Evolutionary conservation across 2,329 filamentous ascomycete genomes (phyloP).

Genomic region (Hypoxylon sp.): DNA sequence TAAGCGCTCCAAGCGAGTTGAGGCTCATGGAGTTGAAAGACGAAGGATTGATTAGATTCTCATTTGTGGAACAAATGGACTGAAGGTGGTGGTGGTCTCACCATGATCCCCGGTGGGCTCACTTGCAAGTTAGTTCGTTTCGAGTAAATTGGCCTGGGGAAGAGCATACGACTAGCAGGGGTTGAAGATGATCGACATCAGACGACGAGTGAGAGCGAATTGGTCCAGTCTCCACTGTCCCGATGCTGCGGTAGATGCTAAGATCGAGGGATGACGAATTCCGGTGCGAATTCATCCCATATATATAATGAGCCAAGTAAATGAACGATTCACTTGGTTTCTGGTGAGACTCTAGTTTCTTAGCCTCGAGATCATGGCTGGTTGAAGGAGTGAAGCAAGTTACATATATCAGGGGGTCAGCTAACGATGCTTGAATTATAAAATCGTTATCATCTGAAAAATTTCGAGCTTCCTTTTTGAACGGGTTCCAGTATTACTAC

Average conservation of each 20-base stretch:
- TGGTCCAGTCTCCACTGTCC: slow-evolving; percentile 17
- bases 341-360: too few species aligned
- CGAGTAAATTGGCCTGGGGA: slow-evolving; percentile 9
- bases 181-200: slow-evolving; percentile 17
- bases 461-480: too few species aligned
- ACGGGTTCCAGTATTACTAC: too few species aligned
- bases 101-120: slow-evolving; percentile 7
- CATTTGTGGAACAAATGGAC: slow-evolving; percentile 20
- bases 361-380: too few species aligned
- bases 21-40: background rate
- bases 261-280: background rate
- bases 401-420: too few species aligned
- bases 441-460: too few species aligned
- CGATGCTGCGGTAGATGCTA: slow-evolving; percentile 4
- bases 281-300: too few species aligned
- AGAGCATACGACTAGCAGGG: slow-evolving; percentile 1
- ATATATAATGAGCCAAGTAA: too few species aligned
- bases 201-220: slow-evolving; percentile 7
- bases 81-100: background rate
- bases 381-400: too few species aligned
- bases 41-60: background rate
- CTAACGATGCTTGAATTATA: too few species aligned
- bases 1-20: slow-evolving; percentile 16
- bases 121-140: slow-evolving; percentile 9
- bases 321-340: too few species aligned